Evolutionary conservation across 2,329 filamentous ascomycete species (phyloP).

Genomic region (Xylariaceae sp.): DNA sequence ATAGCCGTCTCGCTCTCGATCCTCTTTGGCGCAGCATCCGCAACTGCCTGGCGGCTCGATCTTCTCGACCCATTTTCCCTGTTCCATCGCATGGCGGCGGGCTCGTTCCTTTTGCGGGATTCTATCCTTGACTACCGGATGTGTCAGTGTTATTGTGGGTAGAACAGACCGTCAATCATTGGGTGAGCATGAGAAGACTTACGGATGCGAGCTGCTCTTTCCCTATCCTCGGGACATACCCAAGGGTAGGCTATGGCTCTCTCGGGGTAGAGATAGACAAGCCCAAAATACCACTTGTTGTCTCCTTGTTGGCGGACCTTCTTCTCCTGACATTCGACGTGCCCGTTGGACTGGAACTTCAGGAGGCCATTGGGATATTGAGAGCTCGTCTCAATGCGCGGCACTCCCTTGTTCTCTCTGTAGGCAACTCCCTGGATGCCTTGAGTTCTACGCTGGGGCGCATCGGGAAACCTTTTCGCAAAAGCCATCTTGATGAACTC

Average conservation of each 20-base stretch:
- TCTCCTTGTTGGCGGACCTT: conserved; percentile 24
- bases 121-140: conserved; percentile 16
- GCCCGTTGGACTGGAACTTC: conserved; percentile 22
- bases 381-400: conserved; percentile 10
- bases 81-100: conserved; percentile 12
- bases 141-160: background rate
- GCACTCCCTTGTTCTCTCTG: conserved; percentile 24
- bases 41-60: conserved; percentile 12
- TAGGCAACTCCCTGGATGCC: conserved; percentile 29
- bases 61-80: conserved; percentile 18
- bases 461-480: conserved; percentile 18
- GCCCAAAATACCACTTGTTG: conserved; percentile 21
- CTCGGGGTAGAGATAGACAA: conserved; percentile 40
- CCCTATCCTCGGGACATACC: conserved; percentile 36
- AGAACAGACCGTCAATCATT: background rate
- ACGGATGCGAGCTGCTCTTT: conserved; percentile 36
- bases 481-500: conserved; percentile 13
- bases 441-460: conserved; percentile 13
- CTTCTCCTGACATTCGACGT: conserved; percentile 10
- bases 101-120: conserved; percentile 11
- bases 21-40: conserved; percentile 22
- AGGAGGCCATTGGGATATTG: conserved; percentile 10
- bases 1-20: conserved; percentile 12
- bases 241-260: conserved; percentile 41
- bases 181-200: conserved; percentile 19